Evolutionary conservation across 352 stramenopile species (phyloP).

Genomic region (Phytophthora syringae): DNA sequence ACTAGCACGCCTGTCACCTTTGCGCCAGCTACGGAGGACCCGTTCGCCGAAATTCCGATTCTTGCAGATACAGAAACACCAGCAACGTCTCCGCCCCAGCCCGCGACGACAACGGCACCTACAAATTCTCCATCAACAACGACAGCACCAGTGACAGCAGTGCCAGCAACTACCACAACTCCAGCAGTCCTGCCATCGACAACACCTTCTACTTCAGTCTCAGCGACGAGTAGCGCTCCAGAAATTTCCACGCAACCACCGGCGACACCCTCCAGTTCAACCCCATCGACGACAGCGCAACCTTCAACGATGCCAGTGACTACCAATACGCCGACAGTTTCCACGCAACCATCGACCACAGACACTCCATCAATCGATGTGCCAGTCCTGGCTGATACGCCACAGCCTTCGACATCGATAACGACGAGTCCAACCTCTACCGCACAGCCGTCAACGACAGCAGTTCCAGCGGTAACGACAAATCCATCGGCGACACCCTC

Average conservation of each 20-base stretch:
- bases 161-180: constrained; percentile 2
- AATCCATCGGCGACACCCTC: not conserved
- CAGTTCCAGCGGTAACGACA: not conserved
- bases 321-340: too few species aligned
- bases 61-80: constrained; percentile 13
- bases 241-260: constrained; percentile 1
- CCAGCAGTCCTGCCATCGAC: not conserved
- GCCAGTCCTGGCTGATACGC: too few species aligned
- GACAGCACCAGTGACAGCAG: constrained; percentile 2
- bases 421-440: not conserved
- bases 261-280: not conserved
- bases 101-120: constrained; percentile 3
- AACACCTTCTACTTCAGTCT: not conserved
- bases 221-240: not conserved
- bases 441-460: not conserved
- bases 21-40: constrained; percentile 17
- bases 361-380: not conserved
- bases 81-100: not conserved
- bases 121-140: constrained; percentile 15
- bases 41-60: constrained; percentile 17
- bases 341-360: not conserved
- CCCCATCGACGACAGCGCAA: not conserved
- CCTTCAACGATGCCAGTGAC: not conserved
- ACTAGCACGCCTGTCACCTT: not conserved
- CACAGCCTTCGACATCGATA: constrained; percentile 7